These are phyloP conservation scores for Wickerhamiella domercqiae DNA, from an alignment of 805 yeast species.

Conservation along the genomic window DNA sequence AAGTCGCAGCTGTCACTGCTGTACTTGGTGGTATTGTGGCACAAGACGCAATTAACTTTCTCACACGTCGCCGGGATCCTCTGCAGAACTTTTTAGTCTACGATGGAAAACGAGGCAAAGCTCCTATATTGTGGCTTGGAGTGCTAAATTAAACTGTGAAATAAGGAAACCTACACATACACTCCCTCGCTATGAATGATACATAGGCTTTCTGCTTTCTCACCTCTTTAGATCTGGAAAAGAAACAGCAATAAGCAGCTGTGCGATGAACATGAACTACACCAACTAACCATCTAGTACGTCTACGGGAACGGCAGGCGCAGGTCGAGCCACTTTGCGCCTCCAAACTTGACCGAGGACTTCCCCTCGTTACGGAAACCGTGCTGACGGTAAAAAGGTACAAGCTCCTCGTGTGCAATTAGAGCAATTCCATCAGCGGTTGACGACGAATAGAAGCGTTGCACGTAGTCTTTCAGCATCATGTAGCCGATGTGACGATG, in stretches of 20 bases:
- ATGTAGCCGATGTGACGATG: conserved; percentile 73
- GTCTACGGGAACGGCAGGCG: conserved; percentile 10
- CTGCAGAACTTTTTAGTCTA: conserved; percentile 65
- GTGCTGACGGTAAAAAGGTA: conserved; percentile 64
- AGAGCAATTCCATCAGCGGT: conserved; percentile 65
- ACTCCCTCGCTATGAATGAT: too few relatives aligned
- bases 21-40: conserved; percentile 79
- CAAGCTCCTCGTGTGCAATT: conserved; percentile 51
- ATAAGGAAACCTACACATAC: too few relatives aligned
- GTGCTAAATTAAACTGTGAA: too few relatives aligned
- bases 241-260: too few relatives aligned
- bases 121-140: conserved; percentile 49
- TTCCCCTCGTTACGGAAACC: conserved; percentile 64
- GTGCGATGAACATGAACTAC: too few relatives aligned
- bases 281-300: too few relatives aligned
- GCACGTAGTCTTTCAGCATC: conserved; percentile 75
- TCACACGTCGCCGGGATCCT: conserved; percentile 65
- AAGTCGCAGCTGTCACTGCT: conserved; percentile 73
- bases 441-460: conserved; percentile 74
- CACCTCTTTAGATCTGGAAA: too few relatives aligned
- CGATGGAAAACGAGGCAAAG: conserved; percentile 55
- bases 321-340: conserved; percentile 35
- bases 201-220: too few relatives aligned
- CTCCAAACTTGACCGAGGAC: conserved; percentile 44
- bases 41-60: conserved; percentile 74